Evolutionary conservation across 23 red algal genomes (phyloP), one percentile per base, ranked within the genome.

Genomic region (Gracilaria domingensis): DNA sequence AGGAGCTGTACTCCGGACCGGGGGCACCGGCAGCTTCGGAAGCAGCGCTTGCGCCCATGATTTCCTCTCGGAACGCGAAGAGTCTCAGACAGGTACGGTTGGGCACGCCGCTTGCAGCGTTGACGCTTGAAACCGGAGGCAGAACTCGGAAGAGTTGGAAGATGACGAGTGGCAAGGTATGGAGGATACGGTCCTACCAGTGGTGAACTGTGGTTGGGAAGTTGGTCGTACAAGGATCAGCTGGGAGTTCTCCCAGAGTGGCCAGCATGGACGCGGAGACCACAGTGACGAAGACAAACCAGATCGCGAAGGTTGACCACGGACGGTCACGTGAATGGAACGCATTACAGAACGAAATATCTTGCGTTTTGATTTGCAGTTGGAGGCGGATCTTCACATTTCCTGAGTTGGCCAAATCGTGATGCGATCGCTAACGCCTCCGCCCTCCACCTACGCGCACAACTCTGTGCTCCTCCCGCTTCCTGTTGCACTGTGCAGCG

Each of bases 21-120:
- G 54, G 9, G 42, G 40, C 20, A 4, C 24, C 13, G 59, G 82
- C 56, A 11, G 62, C 82, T 16, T 40, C 53, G 57, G 80, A 83
- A 83, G 80, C 80, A n/a, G 60, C 82, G 64, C 64, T 72, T 23
- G 60, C 82, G 32, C 64, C 59, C 55, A 56, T 70, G 51, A 40
- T 49, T 67, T 29, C 20, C 4, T 37, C 38, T 37, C 2, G 64
- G 33, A 69, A 17, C 33, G 16, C 23, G 14, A 69, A 0, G 38
- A 36, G 64, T 37, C 8, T 45, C 11, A 4, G 8, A 12, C 11
- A 4, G 11, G 14, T 18, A 6, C 12, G 33, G 11, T 23, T 69
- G 9, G 32, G 26, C 0, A 0, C 64, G 64, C 18, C 18, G 32
- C 30, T 2, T 14, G 64, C 7, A 37, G 33, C 0, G 4, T 69